phyloP scores from a whole-genome alignment of 495 filamentous ascomycete genomes.

The Amphirosellinia nigrospora region DNA sequence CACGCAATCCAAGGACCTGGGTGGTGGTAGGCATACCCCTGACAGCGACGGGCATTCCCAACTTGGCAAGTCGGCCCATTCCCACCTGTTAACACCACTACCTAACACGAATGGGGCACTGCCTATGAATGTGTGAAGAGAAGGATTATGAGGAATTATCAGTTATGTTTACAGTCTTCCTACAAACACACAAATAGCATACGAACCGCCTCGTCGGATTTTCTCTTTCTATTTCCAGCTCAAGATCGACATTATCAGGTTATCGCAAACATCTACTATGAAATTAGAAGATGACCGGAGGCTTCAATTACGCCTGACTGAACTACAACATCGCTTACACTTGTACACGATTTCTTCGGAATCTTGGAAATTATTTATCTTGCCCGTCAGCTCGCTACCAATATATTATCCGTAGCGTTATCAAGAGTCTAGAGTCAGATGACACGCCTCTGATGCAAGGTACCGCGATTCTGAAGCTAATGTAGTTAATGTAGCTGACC shows the following conservation, averaged over 20 bases:
- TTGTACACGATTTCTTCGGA: background rate
- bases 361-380: constrained; percentile 2
- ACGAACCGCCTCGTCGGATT: background rate
- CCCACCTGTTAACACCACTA: background rate
- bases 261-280: background rate
- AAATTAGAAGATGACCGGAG: background rate
- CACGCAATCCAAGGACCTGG: background rate
- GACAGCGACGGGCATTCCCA: background rate
- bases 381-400: constrained; percentile 23
- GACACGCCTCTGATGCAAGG: constrained; percentile 16
- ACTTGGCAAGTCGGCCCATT: constrained; percentile 8
- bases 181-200: background rate
- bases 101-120: background rate
- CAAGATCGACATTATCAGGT: background rate
- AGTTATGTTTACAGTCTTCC: background rate
- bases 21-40: constrained; percentile 12
- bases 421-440: constrained; percentile 15
- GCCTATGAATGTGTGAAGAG: background rate
- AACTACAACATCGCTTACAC: background rate
- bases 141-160: constrained; percentile 9
- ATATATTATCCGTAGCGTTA: background rate
- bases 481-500: no score
- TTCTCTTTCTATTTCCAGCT: background rate
- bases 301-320: background rate
- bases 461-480: constrained; percentile 15